Percentiles rank a stretch among this genome's conserved stretches.
phyloP scores from a whole-genome alignment of 345 rosid genomes.

The Eutrema japonicum region DNA sequence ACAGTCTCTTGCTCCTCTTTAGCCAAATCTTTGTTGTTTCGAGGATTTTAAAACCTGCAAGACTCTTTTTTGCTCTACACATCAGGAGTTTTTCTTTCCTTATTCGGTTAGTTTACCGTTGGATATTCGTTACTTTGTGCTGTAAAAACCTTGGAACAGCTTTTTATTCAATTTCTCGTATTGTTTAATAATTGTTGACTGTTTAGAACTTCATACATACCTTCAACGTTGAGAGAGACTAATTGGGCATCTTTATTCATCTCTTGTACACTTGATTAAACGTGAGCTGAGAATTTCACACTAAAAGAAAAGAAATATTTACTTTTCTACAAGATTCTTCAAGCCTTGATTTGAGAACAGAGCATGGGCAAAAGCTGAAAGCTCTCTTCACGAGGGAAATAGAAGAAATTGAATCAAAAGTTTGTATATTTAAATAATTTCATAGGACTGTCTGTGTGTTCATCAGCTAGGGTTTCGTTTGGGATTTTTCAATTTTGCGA shows the following conservation, averaged over 20 bases:
- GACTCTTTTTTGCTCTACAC: constrained; percentile 42
- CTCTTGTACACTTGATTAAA: no score
- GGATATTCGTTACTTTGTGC: constrained; percentile 12
- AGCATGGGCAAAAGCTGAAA: not conserved
- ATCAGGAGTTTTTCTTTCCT: constrained; percentile 7
- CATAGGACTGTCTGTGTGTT: not conserved
- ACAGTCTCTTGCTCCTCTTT: constrained; percentile 2
- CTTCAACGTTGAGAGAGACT: no score
- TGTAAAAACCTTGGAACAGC: constrained; percentile 16
- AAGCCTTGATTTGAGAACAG: not conserved
- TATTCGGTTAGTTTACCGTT: constrained; percentile 28
- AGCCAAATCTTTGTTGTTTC: constrained; percentile 17
- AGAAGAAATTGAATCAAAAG: not conserved
- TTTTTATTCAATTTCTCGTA: not conserved
- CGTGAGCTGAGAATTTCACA: no score
- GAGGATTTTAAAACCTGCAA: constrained; percentile 26
- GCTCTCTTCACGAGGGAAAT: not conserved
- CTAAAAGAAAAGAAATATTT: no score
- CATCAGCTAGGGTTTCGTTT: constrained; percentile 28
- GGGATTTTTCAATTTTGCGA: not conserved
- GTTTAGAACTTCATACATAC: no score
- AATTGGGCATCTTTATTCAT: no score
- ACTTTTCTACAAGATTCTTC: no score
- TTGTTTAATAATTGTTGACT: not conserved
- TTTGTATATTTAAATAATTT: not conserved